These are phyloP conservation scores for Talaromyces sp. DNA, from an alignment of 2,329 filamentous ascomycete species.

Conservation along the genomic window DNA sequence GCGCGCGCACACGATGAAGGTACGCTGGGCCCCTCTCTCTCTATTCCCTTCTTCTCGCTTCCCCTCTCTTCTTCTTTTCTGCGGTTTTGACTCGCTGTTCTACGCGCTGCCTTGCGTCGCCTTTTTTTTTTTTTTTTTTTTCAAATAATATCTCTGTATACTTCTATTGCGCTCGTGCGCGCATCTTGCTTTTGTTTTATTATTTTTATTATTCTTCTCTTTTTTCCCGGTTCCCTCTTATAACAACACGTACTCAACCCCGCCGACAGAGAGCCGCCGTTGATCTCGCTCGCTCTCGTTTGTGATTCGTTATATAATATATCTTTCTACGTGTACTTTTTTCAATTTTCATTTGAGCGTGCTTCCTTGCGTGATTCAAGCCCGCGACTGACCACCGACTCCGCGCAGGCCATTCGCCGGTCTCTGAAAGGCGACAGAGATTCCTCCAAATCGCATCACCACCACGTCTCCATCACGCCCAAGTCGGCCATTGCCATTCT, in stretches of 20 bases:
- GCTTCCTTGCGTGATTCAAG: not conserved
- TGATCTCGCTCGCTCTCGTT: not conserved
- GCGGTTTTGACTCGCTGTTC: not conserved
- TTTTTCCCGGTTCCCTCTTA: constrained; percentile 3
- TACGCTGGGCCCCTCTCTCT: constrained; percentile 8
- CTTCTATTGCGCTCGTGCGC: not conserved
- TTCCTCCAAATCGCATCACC: constrained; percentile 52
- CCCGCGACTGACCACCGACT: not conserved
- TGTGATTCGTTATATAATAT: not conserved
- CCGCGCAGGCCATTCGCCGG: constrained; percentile 65
- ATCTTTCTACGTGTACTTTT: not conserved
- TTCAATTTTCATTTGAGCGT: not conserved
- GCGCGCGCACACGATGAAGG: not conserved
- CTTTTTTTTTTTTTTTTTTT: not conserved
- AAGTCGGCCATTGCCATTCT: constrained; percentile 86
- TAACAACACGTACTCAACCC: not conserved
- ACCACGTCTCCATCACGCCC: constrained; percentile 67
- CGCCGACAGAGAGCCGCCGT: not conserved
- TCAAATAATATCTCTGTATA: not conserved
- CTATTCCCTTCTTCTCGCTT: constrained; percentile 10
- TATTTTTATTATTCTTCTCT: constrained; percentile 4
- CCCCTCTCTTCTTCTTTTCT: not conserved
- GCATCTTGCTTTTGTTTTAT: not conserved
- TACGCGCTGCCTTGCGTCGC: not conserved
- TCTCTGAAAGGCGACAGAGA: constrained; percentile 88